Evolutionary conservation across 495 filamentous ascomycete genomes (phyloP).

Genomic region (Lophium mytilinum): DNA sequence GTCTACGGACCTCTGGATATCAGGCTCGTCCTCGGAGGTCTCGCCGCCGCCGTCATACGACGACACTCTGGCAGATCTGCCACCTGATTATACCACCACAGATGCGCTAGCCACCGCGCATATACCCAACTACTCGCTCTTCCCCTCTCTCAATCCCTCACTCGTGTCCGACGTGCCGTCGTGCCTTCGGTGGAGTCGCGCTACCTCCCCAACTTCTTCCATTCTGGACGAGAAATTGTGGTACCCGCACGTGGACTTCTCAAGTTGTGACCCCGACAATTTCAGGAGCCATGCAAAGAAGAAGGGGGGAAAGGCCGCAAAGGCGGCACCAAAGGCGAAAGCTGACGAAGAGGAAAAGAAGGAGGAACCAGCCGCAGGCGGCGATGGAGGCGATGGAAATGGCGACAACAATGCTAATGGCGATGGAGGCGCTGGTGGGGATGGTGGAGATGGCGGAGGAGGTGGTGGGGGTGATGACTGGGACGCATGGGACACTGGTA

Average conservation of each 20-base stretch:
- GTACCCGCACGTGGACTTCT: conserved; percentile 18
- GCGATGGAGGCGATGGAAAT: conserved; percentile 19
- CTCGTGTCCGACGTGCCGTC: conserved; percentile 15
- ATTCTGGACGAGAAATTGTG: conserved; percentile 19
- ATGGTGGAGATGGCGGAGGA: conserved; percentile 31
- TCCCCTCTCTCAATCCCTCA: conserved; percentile 20
- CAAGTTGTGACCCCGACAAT: conserved; percentile 15
- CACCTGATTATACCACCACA: conserved; percentile 32
- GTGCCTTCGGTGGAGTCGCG: conserved; percentile 19
- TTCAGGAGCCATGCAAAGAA: conserved; percentile 28
- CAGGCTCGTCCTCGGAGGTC: neutral
- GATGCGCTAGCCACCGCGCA: conserved; percentile 25
- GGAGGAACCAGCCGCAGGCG: conserved; percentile 35
- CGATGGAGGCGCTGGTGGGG: conserved; percentile 22
- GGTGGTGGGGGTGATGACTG: conserved; percentile 33
- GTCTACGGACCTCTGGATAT: conserved; percentile 12
- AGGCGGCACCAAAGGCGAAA: conserved; percentile 9
- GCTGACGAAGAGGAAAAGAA: conserved; percentile 40
- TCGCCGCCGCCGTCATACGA: conserved; percentile 28
- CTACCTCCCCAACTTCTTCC: conserved; percentile 19
- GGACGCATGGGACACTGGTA: conserved; percentile 23
- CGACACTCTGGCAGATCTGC: conserved; percentile 26
- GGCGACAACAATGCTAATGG: conserved; percentile 26
- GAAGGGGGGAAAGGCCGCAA: conserved; percentile 24
- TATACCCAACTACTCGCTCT: conserved; percentile 15